Evolutionary conservation across 2,329 filamentous ascomycete genomes (phyloP).

Genomic region (Aspergillus brunneoviolaceus): DNA sequence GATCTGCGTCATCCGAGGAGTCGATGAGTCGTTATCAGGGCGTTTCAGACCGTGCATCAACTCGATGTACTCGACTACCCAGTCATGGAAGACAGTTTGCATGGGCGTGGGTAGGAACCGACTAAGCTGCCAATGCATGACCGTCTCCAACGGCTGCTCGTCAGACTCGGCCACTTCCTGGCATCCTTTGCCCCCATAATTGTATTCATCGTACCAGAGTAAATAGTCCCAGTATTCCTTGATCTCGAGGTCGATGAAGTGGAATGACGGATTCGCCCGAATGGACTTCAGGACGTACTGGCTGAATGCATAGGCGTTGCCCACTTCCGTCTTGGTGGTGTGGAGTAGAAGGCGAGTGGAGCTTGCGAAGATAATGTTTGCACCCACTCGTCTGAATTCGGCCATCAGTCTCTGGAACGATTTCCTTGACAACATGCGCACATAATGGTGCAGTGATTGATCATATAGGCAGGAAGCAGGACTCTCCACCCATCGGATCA

Average conservation of each 20-base stretch:
- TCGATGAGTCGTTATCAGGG: conserved; percentile 62
- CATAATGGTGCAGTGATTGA: conserved; percentile 89
- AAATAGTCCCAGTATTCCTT: conserved; percentile 99
- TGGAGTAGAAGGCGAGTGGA: conserved; percentile 86
- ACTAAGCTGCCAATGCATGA: conserved; percentile 98
- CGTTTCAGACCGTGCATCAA: conserved; percentile 88
- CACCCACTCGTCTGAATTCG: conserved; percentile 92
- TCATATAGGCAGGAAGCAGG: conserved; percentile 95
- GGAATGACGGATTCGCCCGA: conserved; percentile 89
- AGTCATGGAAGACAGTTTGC: conserved; percentile 83
- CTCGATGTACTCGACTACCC: conserved; percentile 92
- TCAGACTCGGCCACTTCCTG: conserved; percentile 74
- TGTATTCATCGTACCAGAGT: conserved; percentile 98
- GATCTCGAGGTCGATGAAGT: conserved; percentile 95
- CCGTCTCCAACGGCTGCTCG: conserved; percentile 77
- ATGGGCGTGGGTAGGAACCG: conserved; percentile 80
- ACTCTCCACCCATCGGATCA: conserved; percentile 95
- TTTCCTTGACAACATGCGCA: conserved; percentile 98
- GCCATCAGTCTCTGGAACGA: conserved; percentile 96
- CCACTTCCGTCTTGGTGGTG: conserved; percentile 94
- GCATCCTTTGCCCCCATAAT: conserved; percentile 94
- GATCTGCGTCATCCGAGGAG: conserved; percentile 60
- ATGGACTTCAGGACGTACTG: conserved; percentile 98
- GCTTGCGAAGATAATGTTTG: conserved; percentile 92
- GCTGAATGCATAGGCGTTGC: conserved; percentile 93